Percentiles rank a stretch among this genome's conserved stretches.
phyloP scores from a whole-genome alignment of 371 early-diverging fungal species.

The Mortierella sp. region DNA sequence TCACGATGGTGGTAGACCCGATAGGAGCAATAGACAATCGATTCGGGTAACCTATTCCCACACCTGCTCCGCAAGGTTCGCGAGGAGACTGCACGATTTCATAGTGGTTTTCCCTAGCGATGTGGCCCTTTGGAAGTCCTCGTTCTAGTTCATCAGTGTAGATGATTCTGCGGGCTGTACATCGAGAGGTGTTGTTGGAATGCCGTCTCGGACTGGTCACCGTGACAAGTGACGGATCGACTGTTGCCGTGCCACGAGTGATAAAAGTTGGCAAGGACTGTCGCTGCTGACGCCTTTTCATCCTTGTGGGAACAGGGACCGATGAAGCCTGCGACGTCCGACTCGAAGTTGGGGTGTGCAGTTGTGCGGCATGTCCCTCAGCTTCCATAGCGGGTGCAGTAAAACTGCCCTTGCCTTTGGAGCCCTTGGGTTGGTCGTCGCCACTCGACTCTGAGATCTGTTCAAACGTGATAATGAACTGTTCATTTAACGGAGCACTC shows the following conservation, averaged over 20 bases:
- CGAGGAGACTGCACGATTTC: constrained; percentile 17
- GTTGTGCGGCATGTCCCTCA: no score
- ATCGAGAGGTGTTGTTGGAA: constrained; percentile 12
- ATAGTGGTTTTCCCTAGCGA: constrained; percentile 16
- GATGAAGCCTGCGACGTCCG: neutral
- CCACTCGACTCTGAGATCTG: neutral
- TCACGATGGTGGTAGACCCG: neutral
- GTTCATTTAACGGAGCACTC: neutral
- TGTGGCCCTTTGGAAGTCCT: constrained; percentile 13
- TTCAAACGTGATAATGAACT: neutral
- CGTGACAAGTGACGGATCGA: neutral
- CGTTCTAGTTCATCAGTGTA: constrained; percentile 15
- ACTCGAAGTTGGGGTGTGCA: no score
- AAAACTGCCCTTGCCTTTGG: no score
- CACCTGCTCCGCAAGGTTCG: neutral
- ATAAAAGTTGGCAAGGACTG: neutral
- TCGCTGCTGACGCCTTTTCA: neutral
- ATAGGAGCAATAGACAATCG: neutral
- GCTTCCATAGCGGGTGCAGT: no score
- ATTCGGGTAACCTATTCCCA: neutral
- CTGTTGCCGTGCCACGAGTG: neutral
- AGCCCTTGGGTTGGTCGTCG: no score
- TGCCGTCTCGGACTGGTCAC: neutral
- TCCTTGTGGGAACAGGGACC: neutral
- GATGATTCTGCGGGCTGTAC: constrained; percentile 24